phyloP scores from a whole-genome alignment of 495 filamentous ascomycete species.

The Penicillium paradoxum region DNA sequence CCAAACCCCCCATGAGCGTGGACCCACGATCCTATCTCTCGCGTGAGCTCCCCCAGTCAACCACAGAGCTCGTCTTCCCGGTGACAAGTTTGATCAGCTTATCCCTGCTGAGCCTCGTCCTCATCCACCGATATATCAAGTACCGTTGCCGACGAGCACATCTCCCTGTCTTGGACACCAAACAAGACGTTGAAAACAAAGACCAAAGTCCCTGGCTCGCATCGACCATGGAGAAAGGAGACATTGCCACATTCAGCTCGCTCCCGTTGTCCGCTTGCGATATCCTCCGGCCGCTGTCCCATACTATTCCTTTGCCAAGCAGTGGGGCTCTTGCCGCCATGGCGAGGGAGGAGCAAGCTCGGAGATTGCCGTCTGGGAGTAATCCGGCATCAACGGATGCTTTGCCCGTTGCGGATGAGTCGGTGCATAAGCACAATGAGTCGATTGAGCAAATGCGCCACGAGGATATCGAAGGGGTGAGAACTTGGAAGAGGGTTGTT shows the following conservation, averaged over 20 bases:
- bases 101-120: background rate
- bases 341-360: constrained; percentile 13
- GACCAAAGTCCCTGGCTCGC: background rate
- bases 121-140: background rate
- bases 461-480: constrained; percentile 27
- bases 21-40: background rate
- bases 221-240: constrained; percentile 20
- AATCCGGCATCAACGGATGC: background rate
- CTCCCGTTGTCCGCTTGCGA: constrained; percentile 30
- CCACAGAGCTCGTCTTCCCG: background rate
- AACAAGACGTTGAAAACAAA: background rate
- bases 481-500: constrained; percentile 32
- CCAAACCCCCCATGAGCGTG: background rate
- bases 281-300: constrained; percentile 35
- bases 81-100: background rate
- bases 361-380: background rate
- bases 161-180: background rate
- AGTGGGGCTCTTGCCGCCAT: constrained; percentile 24
- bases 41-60: background rate
- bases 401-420: background rate
- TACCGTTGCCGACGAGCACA: background rate
- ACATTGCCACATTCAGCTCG: background rate
- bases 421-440: constrained; percentile 24
- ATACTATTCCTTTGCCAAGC: constrained; percentile 26
- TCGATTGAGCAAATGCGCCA: constrained; percentile 28